Base-by-base conservation (phyloP, 2,329 filamentous ascomycete genomes). In the Botryosphaeria dothidea region DNA sequence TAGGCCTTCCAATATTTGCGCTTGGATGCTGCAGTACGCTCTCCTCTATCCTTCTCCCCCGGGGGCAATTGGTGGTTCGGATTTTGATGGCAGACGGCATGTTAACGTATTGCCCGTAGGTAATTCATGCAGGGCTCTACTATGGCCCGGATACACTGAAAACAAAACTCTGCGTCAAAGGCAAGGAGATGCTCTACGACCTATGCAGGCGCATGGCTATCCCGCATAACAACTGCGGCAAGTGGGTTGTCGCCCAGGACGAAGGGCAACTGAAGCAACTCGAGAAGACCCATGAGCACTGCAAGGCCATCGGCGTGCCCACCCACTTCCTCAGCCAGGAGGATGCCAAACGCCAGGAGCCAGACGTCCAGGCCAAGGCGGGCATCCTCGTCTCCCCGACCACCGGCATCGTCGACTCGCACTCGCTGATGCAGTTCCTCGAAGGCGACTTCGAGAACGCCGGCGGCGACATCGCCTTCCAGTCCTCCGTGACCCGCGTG, bases 91-190 rank as follows among this genome's bases (percentile, higher is more conserved):
- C 38, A 23, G 56, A 31, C 38, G 19, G 21, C 11, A 45, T 43
- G 45, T 45, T 57, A 31, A 64, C 41, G 7, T 6, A 13, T 31
- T 45, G 31, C 45, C 54, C 48, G 29, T 66, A 88, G 86, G 94
- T 98, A 64, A 96, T 99, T 71, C 95, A 99, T 77, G 95, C 92
- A 1, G 95, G 95, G 15, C 85, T 98, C 68, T 98, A 97, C 84
- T 97, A 97, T 78, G 92, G 91, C 17, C 75, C 83, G 5, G 78
- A 80, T 45, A 90, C 88, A 1, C 86, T 97, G 62, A 99, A 99
- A 19, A 92, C 93, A 1, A 80, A 81, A 17, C 86, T 99, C 13
- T 99, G 95, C 79, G 83, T 97, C 68, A 81, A 83, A 34, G 95
- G 95, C 66, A 89, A 89, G 70, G 75, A 89, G 34, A 82, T 92